Base-by-base conservation (phyloP, 1,139 yeast species). In the Saccharomyces hybrid region DNA sequence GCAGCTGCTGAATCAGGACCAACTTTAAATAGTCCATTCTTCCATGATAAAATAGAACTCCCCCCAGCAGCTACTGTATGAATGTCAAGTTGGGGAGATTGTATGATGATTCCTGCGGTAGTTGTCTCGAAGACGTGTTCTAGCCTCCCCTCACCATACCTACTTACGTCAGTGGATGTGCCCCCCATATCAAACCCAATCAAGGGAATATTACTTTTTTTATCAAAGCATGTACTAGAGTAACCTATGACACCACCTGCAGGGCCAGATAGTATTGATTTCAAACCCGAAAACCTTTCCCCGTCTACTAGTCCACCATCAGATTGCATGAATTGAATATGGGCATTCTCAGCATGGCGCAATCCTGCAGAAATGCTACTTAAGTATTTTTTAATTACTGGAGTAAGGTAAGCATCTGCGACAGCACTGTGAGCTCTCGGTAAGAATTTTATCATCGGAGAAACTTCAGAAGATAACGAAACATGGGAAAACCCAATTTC, bases 341-440 rank as follows among this genome's bases (percentile, higher is more conserved):
- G 67, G 6, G 74, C 68, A 20, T 61, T 53, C n/a, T 61, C 67
- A 1, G 82, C 82, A 42, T 82, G 80, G 48, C 71, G 71, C 60
- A 86, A 75, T 1, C 93, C 93, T 3, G 75, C 65, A 51, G 83
- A 79, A 62, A 87, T 84, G 20, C 83, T 79, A 34, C 75, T 68
- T 47, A 86, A 73, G 65, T 86, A 86, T 34, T 79, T 75, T 56
- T 79, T 75, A 50, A 86, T 83, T 51, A 83, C 85, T 1, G 95
- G 95, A 2, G 91, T 84, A 56, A 87, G 70, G 64, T 86, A 86
- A 0, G 93, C 88, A 70, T 87, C 93, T 0, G 88, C 89, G 20
- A 83, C 80, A 3, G 88, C 77, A 14, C 90, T 84, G 60, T 84
- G 84, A 1, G 89, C 87, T 56, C 95, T 74, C 13, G 86, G 80